phyloP scores from a whole-genome alignment of 495 filamentous ascomycete species.

The Tuber indicum region DNA sequence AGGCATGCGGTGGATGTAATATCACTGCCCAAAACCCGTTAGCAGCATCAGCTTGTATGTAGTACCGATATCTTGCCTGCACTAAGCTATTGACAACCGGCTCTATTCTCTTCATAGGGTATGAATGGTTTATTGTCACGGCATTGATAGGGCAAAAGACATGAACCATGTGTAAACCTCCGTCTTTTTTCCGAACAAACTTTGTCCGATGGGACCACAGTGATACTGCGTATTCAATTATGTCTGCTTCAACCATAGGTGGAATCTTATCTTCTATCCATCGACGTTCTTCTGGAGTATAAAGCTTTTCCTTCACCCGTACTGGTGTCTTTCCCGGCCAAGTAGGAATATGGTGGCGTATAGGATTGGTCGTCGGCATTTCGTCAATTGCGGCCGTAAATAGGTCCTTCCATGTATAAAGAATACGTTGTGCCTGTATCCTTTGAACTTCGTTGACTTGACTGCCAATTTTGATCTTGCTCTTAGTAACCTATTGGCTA shows the following conservation, averaged over 20 bases:
- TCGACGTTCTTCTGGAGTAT: background rate
- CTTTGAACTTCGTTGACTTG: too few relatives aligned
- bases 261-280: conserved; percentile 7
- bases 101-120: conserved; percentile 9
- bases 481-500: background rate
- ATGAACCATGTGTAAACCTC: conserved; percentile 10
- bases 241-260: too few relatives aligned
- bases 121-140: conserved; percentile 1
- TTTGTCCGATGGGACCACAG: conserved; percentile 6
- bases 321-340: background rate
- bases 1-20: background rate
- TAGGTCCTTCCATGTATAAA: conserved; percentile 20
- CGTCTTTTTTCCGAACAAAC: conserved; percentile 5
- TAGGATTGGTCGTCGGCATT: background rate
- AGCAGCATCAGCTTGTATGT: conserved; percentile 2
- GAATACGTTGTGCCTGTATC: too few relatives aligned
- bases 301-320: background rate
- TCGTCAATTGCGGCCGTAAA: conserved; percentile 1
- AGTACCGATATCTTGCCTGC: background rate
- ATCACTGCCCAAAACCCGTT: conserved; percentile 8
- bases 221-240: conserved; percentile 4
- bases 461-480: background rate
- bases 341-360: conserved; percentile 7
- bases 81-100: background rate
- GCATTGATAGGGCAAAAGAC: background rate